phyloP scores from a whole-genome alignment of 148 eudicot species.

The Chenopodium formosanum region DNA sequence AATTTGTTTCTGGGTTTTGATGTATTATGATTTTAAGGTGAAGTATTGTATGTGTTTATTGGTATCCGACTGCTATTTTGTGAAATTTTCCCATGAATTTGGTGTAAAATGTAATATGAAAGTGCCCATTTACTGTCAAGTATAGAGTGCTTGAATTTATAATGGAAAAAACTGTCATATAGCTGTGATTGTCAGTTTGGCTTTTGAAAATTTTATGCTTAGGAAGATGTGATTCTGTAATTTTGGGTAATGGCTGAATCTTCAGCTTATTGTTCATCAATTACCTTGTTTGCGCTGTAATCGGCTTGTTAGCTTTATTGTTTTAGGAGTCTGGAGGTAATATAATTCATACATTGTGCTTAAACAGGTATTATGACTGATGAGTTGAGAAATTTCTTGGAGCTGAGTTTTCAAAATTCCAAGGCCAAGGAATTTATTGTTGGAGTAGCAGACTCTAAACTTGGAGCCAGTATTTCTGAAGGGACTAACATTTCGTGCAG shows the following conservation, averaged over 20 bases:
- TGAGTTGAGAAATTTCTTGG: conserved; percentile 74
- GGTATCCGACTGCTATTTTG: too few relatives aligned
- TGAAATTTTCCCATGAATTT: background rate
- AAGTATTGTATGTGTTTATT: too few relatives aligned
- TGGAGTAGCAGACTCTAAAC: conserved; percentile 80
- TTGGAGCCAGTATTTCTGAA: conserved; percentile 77
- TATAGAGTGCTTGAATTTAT: background rate
- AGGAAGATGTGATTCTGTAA: background rate
- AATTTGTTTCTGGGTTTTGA: background rate
- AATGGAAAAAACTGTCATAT: background rate
- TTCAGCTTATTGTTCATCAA: background rate
- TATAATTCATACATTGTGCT: background rate
- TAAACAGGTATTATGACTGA: conserved; percentile 83
- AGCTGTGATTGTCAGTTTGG: background rate
- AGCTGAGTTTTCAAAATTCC: conserved; percentile 56
- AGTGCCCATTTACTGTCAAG: background rate
- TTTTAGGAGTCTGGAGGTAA: background rate
- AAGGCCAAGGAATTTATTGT: conserved; percentile 66
- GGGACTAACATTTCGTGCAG: conserved; percentile 78
- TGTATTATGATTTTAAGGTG: background rate
- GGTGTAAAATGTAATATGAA: background rate
- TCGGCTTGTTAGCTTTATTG: background rate
- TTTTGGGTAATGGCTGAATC: background rate
- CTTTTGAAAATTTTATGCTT: background rate
- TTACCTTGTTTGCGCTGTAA: background rate